A percentile compares a stretch with the other conserved stretches of the same genome.
Conservation (phyloP, 176 grass and related monocot species). For the Carex parvula region DNA sequence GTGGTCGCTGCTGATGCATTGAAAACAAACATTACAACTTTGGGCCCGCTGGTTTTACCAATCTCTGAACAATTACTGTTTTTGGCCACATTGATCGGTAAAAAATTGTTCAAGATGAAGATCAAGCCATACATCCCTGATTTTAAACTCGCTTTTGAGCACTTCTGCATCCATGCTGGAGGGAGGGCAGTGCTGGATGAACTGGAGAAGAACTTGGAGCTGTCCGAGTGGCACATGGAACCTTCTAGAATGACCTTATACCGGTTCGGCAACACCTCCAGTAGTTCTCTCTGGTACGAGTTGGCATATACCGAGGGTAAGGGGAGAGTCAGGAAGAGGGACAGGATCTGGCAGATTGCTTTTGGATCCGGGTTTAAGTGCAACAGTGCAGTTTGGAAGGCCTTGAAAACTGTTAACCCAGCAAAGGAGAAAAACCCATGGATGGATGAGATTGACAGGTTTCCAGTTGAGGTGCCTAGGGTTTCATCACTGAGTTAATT, state of each 20-base stretch:
- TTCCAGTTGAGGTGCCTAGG: conserved; percentile 59
- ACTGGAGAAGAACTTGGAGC: conserved; percentile 67
- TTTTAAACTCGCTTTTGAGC: conserved; percentile 95
- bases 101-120: conserved; percentile 73
- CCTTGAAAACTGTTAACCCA: conserved; percentile 54
- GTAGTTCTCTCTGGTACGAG: conserved; percentile 91
- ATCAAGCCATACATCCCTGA: conserved; percentile 94
- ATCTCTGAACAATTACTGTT: conserved; percentile 77
- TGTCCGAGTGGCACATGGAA: conserved; percentile 88
- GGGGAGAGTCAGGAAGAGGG: conserved; percentile 53
- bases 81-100: conserved; percentile 44
- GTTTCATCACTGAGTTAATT: conserved; percentile 45
- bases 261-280: conserved; percentile 86
- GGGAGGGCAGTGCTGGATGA: conserved; percentile 82
- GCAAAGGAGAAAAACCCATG: conserved; percentile 69
- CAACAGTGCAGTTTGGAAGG: conserved; percentile 83
- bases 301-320: conserved; percentile 78
- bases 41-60: conserved; percentile 71
- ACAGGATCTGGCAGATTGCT: conserved; percentile 84
- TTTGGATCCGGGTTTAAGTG: conserved; percentile 94
- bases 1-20: conserved; percentile 82
- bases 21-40: conserved; percentile 96
- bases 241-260: conserved; percentile 82
- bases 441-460: conserved; percentile 78
- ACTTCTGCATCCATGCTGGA: conserved; percentile 89